Base-by-base conservation (phyloP, 2,329 filamentous ascomycete species). In the Nemania serpens region DNA sequence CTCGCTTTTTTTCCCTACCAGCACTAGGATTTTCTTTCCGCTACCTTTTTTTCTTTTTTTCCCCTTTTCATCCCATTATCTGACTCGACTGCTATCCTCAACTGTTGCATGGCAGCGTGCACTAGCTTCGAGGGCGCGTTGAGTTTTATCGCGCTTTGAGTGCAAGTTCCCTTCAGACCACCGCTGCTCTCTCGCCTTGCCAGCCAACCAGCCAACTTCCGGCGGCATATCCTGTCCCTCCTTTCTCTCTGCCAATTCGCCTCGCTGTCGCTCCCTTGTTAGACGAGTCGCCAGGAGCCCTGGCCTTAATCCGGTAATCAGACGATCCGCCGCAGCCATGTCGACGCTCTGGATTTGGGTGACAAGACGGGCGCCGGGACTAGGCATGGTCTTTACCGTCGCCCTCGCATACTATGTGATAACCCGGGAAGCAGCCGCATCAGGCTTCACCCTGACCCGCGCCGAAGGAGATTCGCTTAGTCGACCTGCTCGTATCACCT, bases 351-450 rank as follows among this genome's bases (percentile, higher is more conserved):
- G 86, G 68, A 70, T 69, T 39, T 87, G 84, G 84, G 80, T 78
- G 62, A 78, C 82, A 66, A 79, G 79, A 69, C 79, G 84, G 65
- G 79, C 77, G 34, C 84, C 83, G 59, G 84, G 84, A 56, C 69
- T 87, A 62, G 83, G 81, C 66, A 83, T 85, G 77, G 71, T 86
- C 25, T 70, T 72, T 41, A 73, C 84, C 55, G 65, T 82, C 58
- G 69, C 68, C 42, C 77, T 87, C 58, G 81, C 79, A 68, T 85
- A 82, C 74, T 85, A 78, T 76, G 83, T 85, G 45, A 80, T 86
- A 63, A 80, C 79, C 15, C 76, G 75, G 59, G 83, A 86, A 72
- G 75, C 79, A 22, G 76, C 76, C 13, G 71, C 75, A 34, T 74
- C 78, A 52, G 74, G 75, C 48, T 76, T 81, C 70, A 76, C 74